Evolutionary conservation across 2,329 filamentous ascomycete species (phyloP), one percentile per base, ranked within the genome.

Genomic region (Blastomyces percursus): DNA sequence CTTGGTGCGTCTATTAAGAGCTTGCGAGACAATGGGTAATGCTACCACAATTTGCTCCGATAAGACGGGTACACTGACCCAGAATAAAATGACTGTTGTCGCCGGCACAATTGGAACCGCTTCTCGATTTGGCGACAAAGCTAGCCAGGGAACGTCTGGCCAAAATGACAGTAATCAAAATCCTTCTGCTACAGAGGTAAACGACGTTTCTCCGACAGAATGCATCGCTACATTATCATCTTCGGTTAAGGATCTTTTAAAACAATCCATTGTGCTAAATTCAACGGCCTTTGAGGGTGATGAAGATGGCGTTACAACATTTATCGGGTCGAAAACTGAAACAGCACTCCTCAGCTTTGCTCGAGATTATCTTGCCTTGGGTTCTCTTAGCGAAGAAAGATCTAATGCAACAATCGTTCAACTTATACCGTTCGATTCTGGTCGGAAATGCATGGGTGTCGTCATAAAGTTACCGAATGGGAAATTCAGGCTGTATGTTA

Each of bases 261-360:
- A 82, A 56, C 81, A 89, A 62, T 88, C 86, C 3, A 86, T 88
- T 64, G 80, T 82, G 12, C 76, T 88, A 67, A 89, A 88, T 70
- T 88, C 86, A 0, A 87, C 86, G 0, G 86, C 86, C 0, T 89
- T 89, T 66, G 85, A 89, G 69, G 81, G 82, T 6, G 83, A 86
- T 52, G 80, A 84, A 52, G 80, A 86, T 51, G 85, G 85, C 40
- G 77, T 80, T 21, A 75, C 73, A 44, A 77, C 81, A 0, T 91
- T 89, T 67, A 81, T 91, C 65, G 88, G 88, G 38, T 90, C 88
- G 5, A 91, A 90, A 75, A 91, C 88, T 0, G 88, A 91, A 71
- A 90, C 87, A 3, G 88, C 88, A 27, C 78, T 91, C 14, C 79
- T 91, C n/a, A 78, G 80, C 30, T 90, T 90, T 70, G 85, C 86